These are phyloP conservation scores for Phytophthora europaea DNA, from an alignment of 352 stramenopile species.

Conservation along the genomic window DNA sequence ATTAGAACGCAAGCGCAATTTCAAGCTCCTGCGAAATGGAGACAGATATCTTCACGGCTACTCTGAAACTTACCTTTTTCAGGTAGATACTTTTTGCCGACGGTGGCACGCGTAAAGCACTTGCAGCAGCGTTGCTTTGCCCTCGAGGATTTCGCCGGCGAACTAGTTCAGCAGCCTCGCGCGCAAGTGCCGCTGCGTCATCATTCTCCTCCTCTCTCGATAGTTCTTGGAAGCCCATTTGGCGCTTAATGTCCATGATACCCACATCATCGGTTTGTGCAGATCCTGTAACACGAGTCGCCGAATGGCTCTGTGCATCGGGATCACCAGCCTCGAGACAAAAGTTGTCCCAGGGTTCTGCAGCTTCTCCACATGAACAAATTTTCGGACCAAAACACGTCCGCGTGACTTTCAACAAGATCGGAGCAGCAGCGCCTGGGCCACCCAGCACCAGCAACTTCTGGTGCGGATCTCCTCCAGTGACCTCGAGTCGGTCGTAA, in stretches of 20 bases:
- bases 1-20: not conserved
- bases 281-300: not conserved
- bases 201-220: conserved; percentile 31
- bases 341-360: conserved; percentile 65
- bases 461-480: conserved; percentile 69
- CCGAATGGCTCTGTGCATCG: not conserved
- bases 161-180: conserved; percentile 45
- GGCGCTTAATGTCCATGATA: conserved; percentile 72
- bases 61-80: conserved; percentile 39
- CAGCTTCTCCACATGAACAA: conserved; percentile 64
- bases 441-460: conserved; percentile 42
- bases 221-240: conserved; percentile 62
- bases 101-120: conserved; percentile 9
- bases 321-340: conserved; percentile 35
- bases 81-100: conserved; percentile 48
- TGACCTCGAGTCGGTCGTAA: conserved; percentile 62
- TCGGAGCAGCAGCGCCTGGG: conserved; percentile 12
- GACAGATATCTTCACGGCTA: not conserved
- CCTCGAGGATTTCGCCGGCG: conserved; percentile 5
- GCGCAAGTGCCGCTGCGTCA: conserved; percentile 20
- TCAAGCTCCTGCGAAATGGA: not conserved
- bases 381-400: conserved; percentile 51
- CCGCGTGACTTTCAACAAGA: conserved; percentile 36
- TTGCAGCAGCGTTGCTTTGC: not conserved
- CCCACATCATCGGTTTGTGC: conserved; percentile 47